Percentiles rank a stretch among this genome's conserved stretches.
These are phyloP conservation scores for Crithidia brevicula DNA, from an alignment of 208 protist genomes.

Conservation along the genomic window DNA sequence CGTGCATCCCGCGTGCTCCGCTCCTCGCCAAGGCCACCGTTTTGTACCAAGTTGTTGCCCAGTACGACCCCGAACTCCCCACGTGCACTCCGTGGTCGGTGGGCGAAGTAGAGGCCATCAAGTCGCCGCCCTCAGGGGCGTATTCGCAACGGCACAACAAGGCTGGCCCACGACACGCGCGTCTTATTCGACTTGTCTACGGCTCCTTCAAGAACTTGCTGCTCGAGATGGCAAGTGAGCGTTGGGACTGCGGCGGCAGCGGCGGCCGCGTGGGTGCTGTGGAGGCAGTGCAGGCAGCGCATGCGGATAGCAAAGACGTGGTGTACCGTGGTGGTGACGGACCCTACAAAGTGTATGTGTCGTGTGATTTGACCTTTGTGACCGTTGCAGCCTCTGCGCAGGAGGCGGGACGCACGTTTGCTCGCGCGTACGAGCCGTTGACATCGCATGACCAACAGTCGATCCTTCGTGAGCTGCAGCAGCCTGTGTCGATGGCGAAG, in stretches of 20 bases:
- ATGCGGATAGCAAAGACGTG: too few relatives aligned
- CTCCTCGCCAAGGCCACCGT: neutral
- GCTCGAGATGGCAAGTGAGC: slow-evolving; percentile 13
- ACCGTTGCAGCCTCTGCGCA: slow-evolving; percentile 34
- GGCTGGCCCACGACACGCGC: too few relatives aligned
- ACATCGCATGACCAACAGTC: neutral
- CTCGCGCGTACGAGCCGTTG: neutral
- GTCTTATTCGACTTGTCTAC: slow-evolving; percentile 26
- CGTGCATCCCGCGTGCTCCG: slow-evolving; percentile 22
- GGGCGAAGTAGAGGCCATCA: too few relatives aligned
- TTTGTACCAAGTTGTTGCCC: neutral
- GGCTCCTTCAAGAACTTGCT: slow-evolving; percentile 27
- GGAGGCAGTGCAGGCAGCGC: too few relatives aligned
- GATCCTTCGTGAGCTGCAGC: neutral
- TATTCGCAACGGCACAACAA: too few relatives aligned
- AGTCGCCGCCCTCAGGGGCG: too few relatives aligned
- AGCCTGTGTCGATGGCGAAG: too few relatives aligned
- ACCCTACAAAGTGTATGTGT: slow-evolving; percentile 47
- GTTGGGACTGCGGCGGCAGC: slow-evolving; percentile 2
- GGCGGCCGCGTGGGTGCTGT: too few relatives aligned
- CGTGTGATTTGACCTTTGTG: slow-evolving; percentile 23
- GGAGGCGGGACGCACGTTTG: slow-evolving; percentile 36
- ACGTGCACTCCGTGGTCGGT: too few relatives aligned
- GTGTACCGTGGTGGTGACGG: slow-evolving; percentile 7
- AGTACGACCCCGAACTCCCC: neutral